A percentile compares a stretch with the other conserved stretches of the same genome.
phyloP scores from a whole-genome alignment of 768 basidiomycete species.

The Phaeotremella fagi region DNA sequence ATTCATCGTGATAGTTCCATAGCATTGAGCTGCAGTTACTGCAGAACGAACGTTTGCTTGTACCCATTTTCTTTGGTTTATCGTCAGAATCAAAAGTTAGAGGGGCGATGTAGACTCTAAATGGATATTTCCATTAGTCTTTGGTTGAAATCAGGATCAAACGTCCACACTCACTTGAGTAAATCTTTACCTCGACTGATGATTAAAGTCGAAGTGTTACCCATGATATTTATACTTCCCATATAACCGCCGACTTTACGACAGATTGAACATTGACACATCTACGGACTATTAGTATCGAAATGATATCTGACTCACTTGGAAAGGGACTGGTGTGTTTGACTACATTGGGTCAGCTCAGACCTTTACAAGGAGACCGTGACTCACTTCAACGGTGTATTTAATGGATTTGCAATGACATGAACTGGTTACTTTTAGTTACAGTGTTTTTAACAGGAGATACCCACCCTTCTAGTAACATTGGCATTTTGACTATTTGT shows the following conservation, averaged over 20 bases:
- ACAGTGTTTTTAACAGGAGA: not conserved
- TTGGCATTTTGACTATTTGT: constrained; percentile 25
- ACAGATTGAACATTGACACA: constrained; percentile 47
- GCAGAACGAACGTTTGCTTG: constrained; percentile 42
- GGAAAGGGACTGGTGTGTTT: constrained; percentile 46
- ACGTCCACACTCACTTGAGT: constrained; percentile 36
- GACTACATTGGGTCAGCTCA: constrained; percentile 9
- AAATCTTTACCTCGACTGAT: constrained; percentile 42
- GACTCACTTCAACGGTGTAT: constrained; percentile 37
- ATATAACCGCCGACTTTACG: constrained; percentile 48
- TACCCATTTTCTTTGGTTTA: constrained; percentile 22
- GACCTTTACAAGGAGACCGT: not conserved
- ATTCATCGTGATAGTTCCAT: constrained; percentile 45
- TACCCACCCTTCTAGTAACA: constrained; percentile 41
- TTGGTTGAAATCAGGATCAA: not conserved
- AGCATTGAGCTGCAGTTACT: constrained; percentile 44
- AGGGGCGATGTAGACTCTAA: constrained; percentile 38
- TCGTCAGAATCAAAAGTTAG: constrained; percentile 37
- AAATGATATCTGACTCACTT: constrained; percentile 12
- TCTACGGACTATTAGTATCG: constrained; percentile 2
- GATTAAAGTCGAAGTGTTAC: constrained; percentile 39
- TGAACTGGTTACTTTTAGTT: constrained; percentile 20
- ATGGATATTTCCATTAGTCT: not conserved
- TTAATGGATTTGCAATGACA: constrained; percentile 46
- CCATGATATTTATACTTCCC: constrained; percentile 48